A percentile compares a stretch with the other conserved stretches of the same genome.
These are phyloP conservation scores for Lichenothelia convexa DNA, from an alignment of 495 filamentous ascomycete genomes.

Conservation along the genomic window DNA sequence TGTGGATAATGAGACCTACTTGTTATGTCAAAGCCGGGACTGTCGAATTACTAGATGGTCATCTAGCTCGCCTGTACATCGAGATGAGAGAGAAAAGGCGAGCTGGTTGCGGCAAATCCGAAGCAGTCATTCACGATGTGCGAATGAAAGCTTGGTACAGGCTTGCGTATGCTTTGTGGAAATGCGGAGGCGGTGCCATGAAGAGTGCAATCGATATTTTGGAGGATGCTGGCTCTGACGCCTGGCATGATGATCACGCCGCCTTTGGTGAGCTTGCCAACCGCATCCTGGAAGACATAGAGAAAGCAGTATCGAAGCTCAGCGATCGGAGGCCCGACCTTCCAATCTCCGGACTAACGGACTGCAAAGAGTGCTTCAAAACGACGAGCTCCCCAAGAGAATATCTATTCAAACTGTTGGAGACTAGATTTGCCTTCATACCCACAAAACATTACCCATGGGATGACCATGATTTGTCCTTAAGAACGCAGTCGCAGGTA, in stretches of 20 bases:
- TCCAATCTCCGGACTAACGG: too few species aligned
- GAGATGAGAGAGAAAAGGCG: background rate
- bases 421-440: too few species aligned
- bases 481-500: too few species aligned
- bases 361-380: too few species aligned
- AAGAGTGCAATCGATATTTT: slow-evolving; percentile 12
- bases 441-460: slow-evolving; percentile 13
- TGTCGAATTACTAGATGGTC: background rate
- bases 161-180: slow-evolving; percentile 13
- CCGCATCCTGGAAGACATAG: slow-evolving; percentile 5
- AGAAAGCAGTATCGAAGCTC: background rate
- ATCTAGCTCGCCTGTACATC: background rate
- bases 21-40: background rate
- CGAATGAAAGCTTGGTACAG: slow-evolving; percentile 10
- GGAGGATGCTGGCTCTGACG: background rate
- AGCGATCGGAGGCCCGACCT: too few species aligned
- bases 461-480: slow-evolving; percentile 7
- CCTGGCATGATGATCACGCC: slow-evolving; percentile 1
- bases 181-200: slow-evolving; percentile 16
- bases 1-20: background rate
- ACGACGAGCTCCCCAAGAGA: too few species aligned
- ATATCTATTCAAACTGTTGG: too few species aligned
- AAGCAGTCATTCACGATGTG: slow-evolving; percentile 2
- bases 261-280: slow-evolving; percentile 3
- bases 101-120: too few species aligned